phyloP scores from a whole-genome alignment of 1,284 basidiomycete genomes.

The Mycena sp. region DNA sequence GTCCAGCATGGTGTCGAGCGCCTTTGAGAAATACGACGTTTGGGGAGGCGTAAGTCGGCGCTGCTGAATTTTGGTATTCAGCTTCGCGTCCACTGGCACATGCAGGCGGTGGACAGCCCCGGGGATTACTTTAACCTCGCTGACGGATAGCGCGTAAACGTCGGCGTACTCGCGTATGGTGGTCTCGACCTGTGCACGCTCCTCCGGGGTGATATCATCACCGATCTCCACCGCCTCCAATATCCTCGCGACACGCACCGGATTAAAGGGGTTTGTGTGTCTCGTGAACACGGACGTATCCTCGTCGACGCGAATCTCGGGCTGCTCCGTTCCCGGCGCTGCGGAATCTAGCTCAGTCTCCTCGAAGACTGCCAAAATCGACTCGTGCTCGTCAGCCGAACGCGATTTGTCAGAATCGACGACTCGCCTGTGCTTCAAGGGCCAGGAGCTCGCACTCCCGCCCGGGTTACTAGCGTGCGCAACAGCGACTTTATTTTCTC shows the following conservation, averaged over 20 bases:
- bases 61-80: slow-evolving; percentile 37
- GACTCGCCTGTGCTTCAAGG: slow-evolving; percentile 19
- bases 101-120: slow-evolving; percentile 36
- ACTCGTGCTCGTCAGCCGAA: background rate
- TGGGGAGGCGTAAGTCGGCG: slow-evolving; percentile 42
- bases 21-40: slow-evolving; percentile 37
- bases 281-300: slow-evolving; percentile 7
- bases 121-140: slow-evolving; percentile 36
- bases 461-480: slow-evolving; percentile 19
- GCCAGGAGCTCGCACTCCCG: slow-evolving; percentile 1
- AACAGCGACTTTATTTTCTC: slow-evolving; percentile 17
- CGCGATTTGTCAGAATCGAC: background rate
- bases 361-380: slow-evolving; percentile 5
- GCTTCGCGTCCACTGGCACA: slow-evolving; percentile 30
- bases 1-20: slow-evolving; percentile 35
- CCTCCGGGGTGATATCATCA: slow-evolving; percentile 17
- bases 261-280: slow-evolving; percentile 15
- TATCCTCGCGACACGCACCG: slow-evolving; percentile 10
- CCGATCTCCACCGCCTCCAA: slow-evolving; percentile 31
- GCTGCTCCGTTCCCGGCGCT: slow-evolving; percentile 5
- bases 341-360: background rate
- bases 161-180: slow-evolving; percentile 38
- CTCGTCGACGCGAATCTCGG: background rate
- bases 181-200: slow-evolving; percentile 16
- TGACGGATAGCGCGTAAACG: slow-evolving; percentile 41